phyloP scores from a whole-genome alignment of 768 basidiomycete genomes.

The Leccinum barrowsii region DNA sequence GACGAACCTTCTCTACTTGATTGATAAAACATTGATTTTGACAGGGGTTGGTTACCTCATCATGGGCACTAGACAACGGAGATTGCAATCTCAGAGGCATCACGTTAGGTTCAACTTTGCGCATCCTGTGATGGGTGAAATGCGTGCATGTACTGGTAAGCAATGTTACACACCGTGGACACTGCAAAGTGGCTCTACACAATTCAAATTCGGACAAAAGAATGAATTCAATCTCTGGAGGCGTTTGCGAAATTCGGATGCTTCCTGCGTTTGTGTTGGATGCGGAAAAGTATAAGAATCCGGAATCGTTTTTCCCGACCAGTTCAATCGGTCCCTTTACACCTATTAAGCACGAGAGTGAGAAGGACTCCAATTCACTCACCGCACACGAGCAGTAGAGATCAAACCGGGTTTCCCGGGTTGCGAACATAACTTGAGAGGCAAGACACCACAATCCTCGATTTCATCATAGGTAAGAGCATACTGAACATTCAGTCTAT shows the following conservation, averaged over 20 bases:
- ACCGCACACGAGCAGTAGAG: conserved; percentile 21
- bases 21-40: conserved; percentile 28
- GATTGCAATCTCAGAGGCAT: conserved; percentile 7
- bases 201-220: conserved; percentile 54
- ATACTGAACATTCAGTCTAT: conserved; percentile 38
- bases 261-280: background rate
- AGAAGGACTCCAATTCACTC: conserved; percentile 21
- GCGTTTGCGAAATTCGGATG: conserved; percentile 21
- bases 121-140: conserved; percentile 15
- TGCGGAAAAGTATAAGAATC: conserved; percentile 11
- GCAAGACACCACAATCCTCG: conserved; percentile 47
- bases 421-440: conserved; percentile 32
- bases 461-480: conserved; percentile 42
- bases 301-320: conserved; percentile 27
- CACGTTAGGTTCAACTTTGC: conserved; percentile 22
- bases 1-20: conserved; percentile 13
- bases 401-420: conserved; percentile 28
- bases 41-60: conserved; percentile 21
- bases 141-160: conserved; percentile 2
- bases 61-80: background rate
- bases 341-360: conserved; percentile 3
- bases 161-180: conserved; percentile 41
- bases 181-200: conserved; percentile 47
- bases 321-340: conserved; percentile 31
- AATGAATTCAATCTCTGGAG: conserved; percentile 35